Conservation (phyloP, 2,329 filamentous ascomycete genomes). For the Colletotrichum trifolii region DNA sequence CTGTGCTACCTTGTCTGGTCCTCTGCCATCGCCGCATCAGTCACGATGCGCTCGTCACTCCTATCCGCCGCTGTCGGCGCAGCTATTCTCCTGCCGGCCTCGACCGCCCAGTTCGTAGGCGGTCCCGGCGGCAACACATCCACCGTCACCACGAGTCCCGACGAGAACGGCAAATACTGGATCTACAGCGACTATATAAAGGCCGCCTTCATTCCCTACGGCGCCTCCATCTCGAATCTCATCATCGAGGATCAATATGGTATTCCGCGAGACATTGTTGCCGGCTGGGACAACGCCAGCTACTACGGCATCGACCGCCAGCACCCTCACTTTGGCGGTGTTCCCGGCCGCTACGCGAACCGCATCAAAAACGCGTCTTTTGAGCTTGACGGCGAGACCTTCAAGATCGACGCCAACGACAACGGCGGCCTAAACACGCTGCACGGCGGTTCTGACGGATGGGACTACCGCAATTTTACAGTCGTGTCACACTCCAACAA, state of each 20-base stretch:
- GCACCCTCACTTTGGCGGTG: constrained; percentile 78
- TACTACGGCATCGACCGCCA: constrained; percentile 73
- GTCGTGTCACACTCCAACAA: constrained; percentile 73
- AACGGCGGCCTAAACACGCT: constrained; percentile 72
- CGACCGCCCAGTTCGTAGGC: constrained; percentile 42
- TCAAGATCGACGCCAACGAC: constrained; percentile 72
- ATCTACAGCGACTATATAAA: constrained; percentile 74
- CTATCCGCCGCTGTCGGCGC: constrained; percentile 30
- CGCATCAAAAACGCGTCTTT: constrained; percentile 83
- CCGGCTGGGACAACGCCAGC: constrained; percentile 80
- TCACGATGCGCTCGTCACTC: constrained; percentile 32
- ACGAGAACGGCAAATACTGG: constrained; percentile 76
- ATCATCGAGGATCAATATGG: constrained; percentile 77
- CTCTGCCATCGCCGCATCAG: constrained; percentile 7
- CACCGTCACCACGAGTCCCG: constrained; percentile 51
- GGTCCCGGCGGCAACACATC: constrained; percentile 37
- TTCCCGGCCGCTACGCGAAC: constrained; percentile 83
- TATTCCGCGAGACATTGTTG: constrained; percentile 75
- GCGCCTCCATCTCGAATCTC: constrained; percentile 78
- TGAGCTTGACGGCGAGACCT: constrained; percentile 71
- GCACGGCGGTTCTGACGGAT: constrained; percentile 77
- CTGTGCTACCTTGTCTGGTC: constrained; percentile 30
- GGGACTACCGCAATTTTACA: constrained; percentile 84
- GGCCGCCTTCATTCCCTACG: constrained; percentile 78
- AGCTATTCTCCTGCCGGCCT: constrained; percentile 43